A percentile compares a stretch with the other conserved stretches of the same genome.
These are phyloP conservation scores for Aspergillus calidoustus DNA, from an alignment of 2,329 filamentous ascomycete species.

Conservation along the genomic window DNA sequence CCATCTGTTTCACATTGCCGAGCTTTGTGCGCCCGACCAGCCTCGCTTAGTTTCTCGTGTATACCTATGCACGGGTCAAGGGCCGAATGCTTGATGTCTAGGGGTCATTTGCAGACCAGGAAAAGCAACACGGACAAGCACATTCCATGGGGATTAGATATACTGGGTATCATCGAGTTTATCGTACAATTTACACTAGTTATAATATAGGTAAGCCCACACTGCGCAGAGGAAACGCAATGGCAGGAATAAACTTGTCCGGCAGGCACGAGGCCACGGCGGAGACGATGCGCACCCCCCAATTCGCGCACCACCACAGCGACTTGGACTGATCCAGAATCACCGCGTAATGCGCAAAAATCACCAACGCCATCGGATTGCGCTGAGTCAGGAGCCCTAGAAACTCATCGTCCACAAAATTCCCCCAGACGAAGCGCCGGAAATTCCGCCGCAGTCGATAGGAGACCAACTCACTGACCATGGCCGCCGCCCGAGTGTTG, in stretches of 20 bases:
- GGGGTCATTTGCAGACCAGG: too few relatives aligned
- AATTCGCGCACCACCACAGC: constrained; percentile 1
- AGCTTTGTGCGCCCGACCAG: too few relatives aligned
- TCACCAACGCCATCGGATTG: background rate
- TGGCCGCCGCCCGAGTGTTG: background rate
- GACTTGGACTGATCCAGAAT: background rate
- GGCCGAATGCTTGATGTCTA: background rate
- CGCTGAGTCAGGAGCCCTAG: background rate
- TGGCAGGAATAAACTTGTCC: background rate
- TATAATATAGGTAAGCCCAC: background rate
- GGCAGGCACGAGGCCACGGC: background rate
- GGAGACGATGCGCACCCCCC: background rate
- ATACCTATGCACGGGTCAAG: too few relatives aligned
- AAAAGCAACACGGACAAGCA: too few relatives aligned
- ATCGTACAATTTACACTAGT: too few relatives aligned
- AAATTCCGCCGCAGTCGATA: background rate
- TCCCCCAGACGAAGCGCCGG: background rate
- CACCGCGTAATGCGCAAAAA: constrained; percentile 1
- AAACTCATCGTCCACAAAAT: background rate
- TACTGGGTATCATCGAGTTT: too few relatives aligned
- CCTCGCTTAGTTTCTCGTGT: too few relatives aligned
- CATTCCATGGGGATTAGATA: too few relatives aligned
- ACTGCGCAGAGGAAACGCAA: background rate
- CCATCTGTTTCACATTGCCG: too few relatives aligned
- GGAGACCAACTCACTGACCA: background rate